Evolutionary conservation across 2,329 filamentous ascomycete genomes (phyloP).

Genomic region (Karstenula rhodostoma): DNA sequence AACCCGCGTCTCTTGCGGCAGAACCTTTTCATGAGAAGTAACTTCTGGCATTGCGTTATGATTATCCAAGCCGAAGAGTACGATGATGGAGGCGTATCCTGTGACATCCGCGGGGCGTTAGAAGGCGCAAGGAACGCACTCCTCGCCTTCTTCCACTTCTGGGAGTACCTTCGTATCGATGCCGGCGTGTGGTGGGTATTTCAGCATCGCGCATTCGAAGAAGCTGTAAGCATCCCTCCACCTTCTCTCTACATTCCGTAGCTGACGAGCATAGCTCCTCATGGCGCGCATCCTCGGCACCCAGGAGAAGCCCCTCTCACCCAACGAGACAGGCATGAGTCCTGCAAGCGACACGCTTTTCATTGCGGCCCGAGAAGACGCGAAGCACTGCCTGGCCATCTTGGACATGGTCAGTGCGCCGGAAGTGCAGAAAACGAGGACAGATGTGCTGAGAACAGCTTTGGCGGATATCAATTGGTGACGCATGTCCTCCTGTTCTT

Average conservation of each 20-base stretch:
- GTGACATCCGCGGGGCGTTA: constrained; percentile 72
- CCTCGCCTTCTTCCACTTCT: constrained; percentile 76
- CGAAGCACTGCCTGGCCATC: constrained; percentile 55
- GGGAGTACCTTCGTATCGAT: constrained; percentile 72
- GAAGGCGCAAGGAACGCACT: constrained; percentile 81
- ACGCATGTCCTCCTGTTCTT: background rate
- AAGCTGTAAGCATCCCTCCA: constrained; percentile 68
- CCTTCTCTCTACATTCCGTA: background rate
- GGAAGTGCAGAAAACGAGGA: constrained; percentile 59
- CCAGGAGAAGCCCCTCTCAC: constrained; percentile 44
- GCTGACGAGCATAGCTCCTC: constrained; percentile 41
- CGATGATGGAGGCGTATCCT: constrained; percentile 57
- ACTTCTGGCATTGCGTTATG: constrained; percentile 86
- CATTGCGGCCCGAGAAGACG: constrained; percentile 53
- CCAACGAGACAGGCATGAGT: constrained; percentile 31
- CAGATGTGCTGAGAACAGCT: constrained; percentile 55
- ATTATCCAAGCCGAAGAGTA: constrained; percentile 77
- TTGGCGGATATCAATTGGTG: constrained; percentile 51
- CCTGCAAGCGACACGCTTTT: constrained; percentile 44
- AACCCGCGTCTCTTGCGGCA: constrained; percentile 75
- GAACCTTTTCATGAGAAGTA: constrained; percentile 80
- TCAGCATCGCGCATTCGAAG: constrained; percentile 80
- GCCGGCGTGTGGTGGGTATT: constrained; percentile 86
- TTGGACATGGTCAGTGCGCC: constrained; percentile 54
- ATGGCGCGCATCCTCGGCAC: constrained; percentile 50